Base-by-base conservation (phyloP, 352 stramenopile genomes). In the Globisporangium paroecandrum region DNA sequence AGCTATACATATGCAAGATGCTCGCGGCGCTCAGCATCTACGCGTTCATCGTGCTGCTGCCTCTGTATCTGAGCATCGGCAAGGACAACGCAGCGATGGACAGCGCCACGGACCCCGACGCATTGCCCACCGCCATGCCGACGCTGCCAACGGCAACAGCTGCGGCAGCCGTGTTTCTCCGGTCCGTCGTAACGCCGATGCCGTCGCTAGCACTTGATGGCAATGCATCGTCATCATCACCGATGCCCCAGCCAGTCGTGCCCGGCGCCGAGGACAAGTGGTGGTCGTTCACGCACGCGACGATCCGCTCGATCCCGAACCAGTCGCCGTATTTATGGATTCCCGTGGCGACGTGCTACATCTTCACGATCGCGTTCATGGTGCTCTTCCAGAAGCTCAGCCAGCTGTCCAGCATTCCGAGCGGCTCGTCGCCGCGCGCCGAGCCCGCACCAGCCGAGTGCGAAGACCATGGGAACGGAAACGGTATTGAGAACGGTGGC, bases 261-360 rank as follows among this genome's bases (percentile, higher is more conserved):
- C 55, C 58, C 10, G 58, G 58, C 22, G 65, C 71, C 4, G 70
- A 75, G 2, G 77, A 82, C 57, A 77, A 77, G 64, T 93, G 85
- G 85, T 92, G 85, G 85, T 90, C 80, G 13, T 93, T 92, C 64
- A 77, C 75, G 20, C 83, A 91, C 70, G 74, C 84, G n/a, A 94
- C 85, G 38, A 94, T 95, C 70, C 78, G 84, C 41, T 85, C 86
- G 61, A 73, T 95, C 67, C 87, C 87, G 59, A 77, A 90, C 71
- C 75, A 89, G 63, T 94, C 85, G 58, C 81, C 79, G 53, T 91
- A 90, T 53, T 69, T 95, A 8, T 95, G 87, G 87, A 75, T 91
- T 10, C 75, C 87, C 1, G 87, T 95, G 8, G 76, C 56, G 38
- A 93, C 70, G 66, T 85, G 76, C 72, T 95, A 95, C 73, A 29